A percentile compares a stretch with the other conserved stretches of the same genome.
These are phyloP conservation scores for Bruguiera hainesii DNA, from an alignment of 441 rosid species.

Conservation along the genomic window DNA sequence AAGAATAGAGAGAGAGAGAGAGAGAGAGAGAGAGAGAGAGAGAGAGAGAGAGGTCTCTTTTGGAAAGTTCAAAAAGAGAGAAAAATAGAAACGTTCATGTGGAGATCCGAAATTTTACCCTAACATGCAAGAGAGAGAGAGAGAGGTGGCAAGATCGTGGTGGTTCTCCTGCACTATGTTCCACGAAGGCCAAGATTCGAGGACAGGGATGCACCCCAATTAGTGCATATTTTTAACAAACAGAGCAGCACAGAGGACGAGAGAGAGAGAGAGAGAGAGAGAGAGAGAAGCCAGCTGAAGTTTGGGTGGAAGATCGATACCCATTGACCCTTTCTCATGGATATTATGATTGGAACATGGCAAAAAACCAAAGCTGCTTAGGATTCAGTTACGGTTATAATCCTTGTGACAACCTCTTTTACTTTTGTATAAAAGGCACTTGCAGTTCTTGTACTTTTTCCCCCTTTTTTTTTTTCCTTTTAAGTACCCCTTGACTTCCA, in stretches of 20 bases:
- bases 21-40: constrained; percentile 8
- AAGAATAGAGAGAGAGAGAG: constrained; percentile 10
- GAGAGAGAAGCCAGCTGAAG: constrained; percentile 13
- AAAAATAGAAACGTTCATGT: constrained; percentile 37
- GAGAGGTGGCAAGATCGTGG: constrained; percentile 38
- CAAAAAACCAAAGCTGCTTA: constrained; percentile 11
- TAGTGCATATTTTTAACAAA: constrained; percentile 5
- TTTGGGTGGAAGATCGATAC: constrained; percentile 20
- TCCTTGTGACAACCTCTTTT: neutral
- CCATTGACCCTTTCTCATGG: constrained; percentile 25
- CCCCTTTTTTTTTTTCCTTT: neutral
- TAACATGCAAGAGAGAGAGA: constrained; percentile 12
- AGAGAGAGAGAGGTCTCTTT: constrained; percentile 14
- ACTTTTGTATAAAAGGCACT: neutral
- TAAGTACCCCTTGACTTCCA: neutral
- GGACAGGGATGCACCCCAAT: constrained; percentile 11
- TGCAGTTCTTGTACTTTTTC: neutral
- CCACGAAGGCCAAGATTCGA: constrained; percentile 38
- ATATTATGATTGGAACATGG: constrained; percentile 13
- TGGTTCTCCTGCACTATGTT: constrained; percentile 28
- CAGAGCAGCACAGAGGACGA: neutral
- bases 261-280: neutral
- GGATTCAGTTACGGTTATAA: neutral
- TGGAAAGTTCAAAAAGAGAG: constrained; percentile 24
- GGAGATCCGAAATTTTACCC: constrained; percentile 42